Conservation (phyloP, 345 rosid genomes). For the Lepidium sativum region DNA sequence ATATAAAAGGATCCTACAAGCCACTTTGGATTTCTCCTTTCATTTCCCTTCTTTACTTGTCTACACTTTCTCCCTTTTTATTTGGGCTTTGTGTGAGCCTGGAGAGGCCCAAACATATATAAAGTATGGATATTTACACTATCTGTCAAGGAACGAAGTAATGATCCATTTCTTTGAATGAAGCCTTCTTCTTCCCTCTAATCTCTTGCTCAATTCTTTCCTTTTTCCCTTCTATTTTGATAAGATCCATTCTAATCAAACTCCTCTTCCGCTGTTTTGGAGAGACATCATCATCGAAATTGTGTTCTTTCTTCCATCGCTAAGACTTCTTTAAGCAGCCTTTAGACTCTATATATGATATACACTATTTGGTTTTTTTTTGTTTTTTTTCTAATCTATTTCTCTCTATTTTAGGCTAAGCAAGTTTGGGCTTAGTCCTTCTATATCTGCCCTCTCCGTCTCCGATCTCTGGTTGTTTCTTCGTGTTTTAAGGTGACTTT, state of each 20-base stretch:
- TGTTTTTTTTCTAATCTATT: neutral
- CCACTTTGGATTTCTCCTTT: too few relatives aligned
- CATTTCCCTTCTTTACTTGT: too few relatives aligned
- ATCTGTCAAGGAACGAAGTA: neutral
- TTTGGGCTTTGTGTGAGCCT: too few relatives aligned
- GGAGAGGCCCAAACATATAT: too few relatives aligned
- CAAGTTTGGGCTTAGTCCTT: neutral
- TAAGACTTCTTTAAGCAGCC: neutral
- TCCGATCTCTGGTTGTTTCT: neutral
- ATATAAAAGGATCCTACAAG: too few relatives aligned
- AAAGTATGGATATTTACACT: too few relatives aligned
- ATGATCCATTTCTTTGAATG: neutral
- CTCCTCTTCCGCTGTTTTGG: too few relatives aligned
- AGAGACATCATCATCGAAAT: too few relatives aligned
- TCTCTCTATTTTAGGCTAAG: neutral
- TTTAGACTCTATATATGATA: neutral
- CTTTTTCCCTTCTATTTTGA: neutral
- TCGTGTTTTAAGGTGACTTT: neutral
- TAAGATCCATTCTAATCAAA: neutral
- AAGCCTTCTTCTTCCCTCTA: neutral
- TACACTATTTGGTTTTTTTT: neutral
- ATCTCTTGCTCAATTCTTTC: neutral
- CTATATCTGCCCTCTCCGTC: neutral
- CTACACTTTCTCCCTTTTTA: too few relatives aligned
- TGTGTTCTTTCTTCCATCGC: neutral